Base-by-base conservation (phyloP, 2,329 filamentous ascomycete genomes). In the Phaeophleospora eucalypticola region DNA sequence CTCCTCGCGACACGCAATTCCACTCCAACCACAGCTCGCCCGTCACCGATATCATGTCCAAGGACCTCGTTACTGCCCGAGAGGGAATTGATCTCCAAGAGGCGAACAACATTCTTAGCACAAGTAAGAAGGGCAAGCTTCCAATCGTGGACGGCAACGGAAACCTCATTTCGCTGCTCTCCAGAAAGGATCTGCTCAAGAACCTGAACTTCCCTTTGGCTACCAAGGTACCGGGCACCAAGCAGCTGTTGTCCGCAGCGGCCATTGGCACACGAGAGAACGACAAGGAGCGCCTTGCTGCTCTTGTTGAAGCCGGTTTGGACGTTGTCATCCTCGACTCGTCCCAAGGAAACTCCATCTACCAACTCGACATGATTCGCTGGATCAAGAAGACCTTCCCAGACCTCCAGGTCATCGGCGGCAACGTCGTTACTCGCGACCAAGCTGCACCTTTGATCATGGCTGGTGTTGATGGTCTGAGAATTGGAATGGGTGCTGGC, bases 401-500 rank as follows among this genome's bases (percentile, higher is more conserved):
- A 24, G 74, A 77, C 41, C 78, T 98, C 54, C 90, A 98, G 61
- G 93, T 98, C 67, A 95, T 98, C 66, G 94, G 87, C 66, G 93
- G 93, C 74, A 98, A 98, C 73, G 93, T 98, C 59, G 93, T 98
- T 62, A 98, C 93, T 47, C 85, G 91, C 45, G 91, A 97, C 69
- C 93, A 98, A 77, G 93, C 93, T 58, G 93, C 94, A 43, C 76
- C 80, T 53, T 76, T 98, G 58, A 97, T 98, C 64, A 88, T 87
- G 52, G 93, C 91, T 58, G 93, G 93, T 67, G 91, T 88, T 49
- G 93, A 98, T 68, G 94, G 93, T 68, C 82, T 98, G 60, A 88
- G 93, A 68, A 98, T 98, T 66, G 93, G 93, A 68, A 98, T 98
- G 93, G 93, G 93, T 60, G 95, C 89, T 67, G 93, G 93, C 65